Evolutionary conservation across 176 grass and related monocot genomes (phyloP), one percentile per base, ranked within the genome.

Genomic region (Musa schizocarpa): DNA sequence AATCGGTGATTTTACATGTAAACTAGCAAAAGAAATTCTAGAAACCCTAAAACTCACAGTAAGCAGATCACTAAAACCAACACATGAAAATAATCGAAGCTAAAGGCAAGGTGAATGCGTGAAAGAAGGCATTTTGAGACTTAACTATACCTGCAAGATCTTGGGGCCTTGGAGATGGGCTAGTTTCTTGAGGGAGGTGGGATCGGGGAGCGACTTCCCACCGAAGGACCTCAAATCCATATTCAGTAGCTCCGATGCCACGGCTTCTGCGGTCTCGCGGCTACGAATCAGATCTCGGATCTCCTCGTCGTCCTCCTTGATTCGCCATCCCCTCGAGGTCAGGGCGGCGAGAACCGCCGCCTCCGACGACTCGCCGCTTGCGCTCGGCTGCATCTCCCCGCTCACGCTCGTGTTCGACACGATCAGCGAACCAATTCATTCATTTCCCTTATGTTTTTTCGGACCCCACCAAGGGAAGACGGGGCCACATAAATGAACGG

Each of bases 141-240:
- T 13, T 13, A n/a, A 13, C 57, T 20, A n/a, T 77, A 96, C 89
- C 87, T 97, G 90, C 58, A 92, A 80, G 17, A 85, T 68, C 52
- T 77, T 59, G 71, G 93, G 90, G 17, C 90, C 88, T 78, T 88
- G 87, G 53, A 97, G 65, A 69, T 97, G 79, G 2, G 80, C 83
- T 9, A 76, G 68, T 75, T 85, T 87, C 78, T 81, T 87, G 13
- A 69, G 16, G 50, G 84, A 53, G 20, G 82, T 69, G 10, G 85
- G 63, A 68, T 93, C 87, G 11, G 83, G 90, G 9, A 97, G 85
- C 1, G 77, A 76, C 56, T 85, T 92, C 19, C 63, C 86, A 0
- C 87, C 90, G 57, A 88, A 93, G 3, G 76, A n/a, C 57, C 83
- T 86, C 86, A 90, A 53, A 72, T 93, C 83, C 77, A 90, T 82